Evolutionary conservation across 139 green algal genomes (phyloP).

Genomic region (Coccomyxa sp.): DNA sequence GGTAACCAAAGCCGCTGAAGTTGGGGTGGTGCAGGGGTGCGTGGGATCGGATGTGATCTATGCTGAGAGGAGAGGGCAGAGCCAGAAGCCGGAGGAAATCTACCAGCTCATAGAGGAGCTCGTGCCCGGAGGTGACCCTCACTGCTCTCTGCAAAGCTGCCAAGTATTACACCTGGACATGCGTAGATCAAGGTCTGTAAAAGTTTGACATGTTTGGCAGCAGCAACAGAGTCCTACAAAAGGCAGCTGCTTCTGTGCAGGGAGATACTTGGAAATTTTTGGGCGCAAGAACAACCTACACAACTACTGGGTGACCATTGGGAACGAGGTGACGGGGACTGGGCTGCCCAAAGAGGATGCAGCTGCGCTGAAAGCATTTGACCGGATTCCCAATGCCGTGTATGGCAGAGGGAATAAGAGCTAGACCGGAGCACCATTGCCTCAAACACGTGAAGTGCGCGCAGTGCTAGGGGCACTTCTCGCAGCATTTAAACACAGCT

Average conservation of each 20-base stretch:
- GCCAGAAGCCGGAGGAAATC: conserved; percentile 96
- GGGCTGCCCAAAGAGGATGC: background rate
- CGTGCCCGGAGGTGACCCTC: conserved; percentile 65
- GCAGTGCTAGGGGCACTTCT: background rate
- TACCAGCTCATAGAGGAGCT: conserved; percentile 91
- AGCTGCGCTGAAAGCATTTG: conserved; percentile 16
- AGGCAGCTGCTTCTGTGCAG: conserved; percentile 21
- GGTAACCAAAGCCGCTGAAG: background rate
- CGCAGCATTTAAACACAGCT: background rate
- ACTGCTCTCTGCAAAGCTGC: background rate
- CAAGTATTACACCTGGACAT: background rate
- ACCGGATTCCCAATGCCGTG: conserved; percentile 38
- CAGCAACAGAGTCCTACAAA: no score
- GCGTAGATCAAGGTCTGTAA: no score
- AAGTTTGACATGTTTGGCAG: no score
- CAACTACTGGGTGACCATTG: conserved; percentile 87
- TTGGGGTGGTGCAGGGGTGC: background rate
- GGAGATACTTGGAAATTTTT: conserved; percentile 90
- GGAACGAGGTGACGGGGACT: conserved; percentile 87
- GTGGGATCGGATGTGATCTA: conserved; percentile 82
- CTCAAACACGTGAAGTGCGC: background rate
- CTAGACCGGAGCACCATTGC: background rate
- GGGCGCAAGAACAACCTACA: conserved; percentile 92
- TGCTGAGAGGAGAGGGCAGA: conserved; percentile 82
- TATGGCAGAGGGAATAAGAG: conserved; percentile 20